Percentiles rank a stretch among this genome's conserved stretches.
Conservation (phyloP, 2,329 filamentous ascomycete genomes). For the Colletotrichum ledebouriae region DNA sequence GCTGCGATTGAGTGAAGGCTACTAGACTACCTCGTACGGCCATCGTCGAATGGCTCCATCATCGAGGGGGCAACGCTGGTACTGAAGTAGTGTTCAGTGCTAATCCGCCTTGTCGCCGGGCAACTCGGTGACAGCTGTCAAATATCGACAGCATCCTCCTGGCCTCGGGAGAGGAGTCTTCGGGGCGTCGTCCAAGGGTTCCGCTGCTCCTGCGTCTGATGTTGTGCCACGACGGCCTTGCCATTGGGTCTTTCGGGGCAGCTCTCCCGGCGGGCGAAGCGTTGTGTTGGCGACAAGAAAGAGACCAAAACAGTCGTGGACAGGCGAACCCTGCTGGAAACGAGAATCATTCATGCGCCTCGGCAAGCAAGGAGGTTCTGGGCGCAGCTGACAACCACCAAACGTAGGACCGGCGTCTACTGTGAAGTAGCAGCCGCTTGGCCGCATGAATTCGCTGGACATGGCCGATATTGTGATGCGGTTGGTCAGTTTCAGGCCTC, state of each 20-base stretch:
- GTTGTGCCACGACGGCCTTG: slow-evolving; percentile 32
- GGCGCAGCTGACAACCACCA: slow-evolving; percentile 14
- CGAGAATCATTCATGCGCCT: slow-evolving; percentile 39
- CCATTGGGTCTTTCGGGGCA: background rate
- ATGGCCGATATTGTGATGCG: slow-evolving; percentile 27
- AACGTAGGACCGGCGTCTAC: slow-evolving; percentile 31
- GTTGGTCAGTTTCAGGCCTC: slow-evolving; percentile 32
- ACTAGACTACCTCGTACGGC: background rate
- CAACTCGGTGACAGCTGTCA: slow-evolving; percentile 39
- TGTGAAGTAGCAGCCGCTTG: slow-evolving; percentile 18
- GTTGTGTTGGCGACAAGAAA: slow-evolving; percentile 25
- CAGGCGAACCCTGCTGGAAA: slow-evolving; percentile 38
- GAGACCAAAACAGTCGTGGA: background rate
- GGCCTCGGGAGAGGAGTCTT: slow-evolving; percentile 18
- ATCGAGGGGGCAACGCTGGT: background rate
- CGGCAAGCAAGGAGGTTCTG: slow-evolving; percentile 21
- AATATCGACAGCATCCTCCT: slow-evolving; percentile 38
- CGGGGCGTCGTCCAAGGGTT: slow-evolving; percentile 24
- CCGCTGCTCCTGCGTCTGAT: slow-evolving; percentile 33
- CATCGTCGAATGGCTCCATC: slow-evolving; percentile 26
- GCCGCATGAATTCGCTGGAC: slow-evolving; percentile 35
- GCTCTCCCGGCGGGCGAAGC: background rate
- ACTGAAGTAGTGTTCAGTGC: background rate
- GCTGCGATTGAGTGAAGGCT: slow-evolving; percentile 22
- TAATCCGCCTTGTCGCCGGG: slow-evolving; percentile 21